Conservation (phyloP, 306 rosid genomes). For the Medicago lupulina region DNA sequence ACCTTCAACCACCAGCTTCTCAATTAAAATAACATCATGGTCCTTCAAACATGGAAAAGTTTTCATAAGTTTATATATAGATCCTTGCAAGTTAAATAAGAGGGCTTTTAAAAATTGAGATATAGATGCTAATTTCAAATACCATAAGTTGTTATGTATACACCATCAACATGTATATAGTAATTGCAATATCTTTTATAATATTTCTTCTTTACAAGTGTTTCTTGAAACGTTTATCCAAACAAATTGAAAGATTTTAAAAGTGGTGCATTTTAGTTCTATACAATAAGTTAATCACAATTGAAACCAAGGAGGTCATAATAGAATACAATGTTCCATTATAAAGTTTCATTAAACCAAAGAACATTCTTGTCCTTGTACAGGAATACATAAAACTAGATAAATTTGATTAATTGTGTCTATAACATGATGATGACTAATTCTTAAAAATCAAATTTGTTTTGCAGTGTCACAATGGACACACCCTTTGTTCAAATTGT, state of each 20-base stretch:
- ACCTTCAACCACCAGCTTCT: background rate
- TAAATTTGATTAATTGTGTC: conserved; percentile 29
- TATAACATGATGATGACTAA: conserved; percentile 23
- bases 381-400: conserved; percentile 15
- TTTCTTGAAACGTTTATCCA: too few species aligned
- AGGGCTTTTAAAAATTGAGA: background rate
- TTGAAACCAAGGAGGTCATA: background rate
- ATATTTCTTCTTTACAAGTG: too few species aligned
- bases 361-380: conserved; percentile 2
- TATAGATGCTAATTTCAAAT: background rate
- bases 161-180: too few species aligned
- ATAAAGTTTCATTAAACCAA: too few species aligned
- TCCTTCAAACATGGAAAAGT: background rate
- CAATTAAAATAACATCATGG: background rate
- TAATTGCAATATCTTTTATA: too few species aligned
- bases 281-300: too few species aligned
- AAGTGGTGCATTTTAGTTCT: too few species aligned
- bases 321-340: too few species aligned
- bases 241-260: too few species aligned
- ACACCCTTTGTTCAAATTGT: conserved; percentile 80
- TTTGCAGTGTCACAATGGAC: conserved; percentile 83
- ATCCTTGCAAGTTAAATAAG: background rate
- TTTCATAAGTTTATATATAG: background rate
- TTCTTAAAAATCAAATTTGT: conserved; percentile 26
- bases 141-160: background rate